Conservation (phyloP, 2,329 filamentous ascomycete genomes). For the Sporothrix phasma region DNA sequence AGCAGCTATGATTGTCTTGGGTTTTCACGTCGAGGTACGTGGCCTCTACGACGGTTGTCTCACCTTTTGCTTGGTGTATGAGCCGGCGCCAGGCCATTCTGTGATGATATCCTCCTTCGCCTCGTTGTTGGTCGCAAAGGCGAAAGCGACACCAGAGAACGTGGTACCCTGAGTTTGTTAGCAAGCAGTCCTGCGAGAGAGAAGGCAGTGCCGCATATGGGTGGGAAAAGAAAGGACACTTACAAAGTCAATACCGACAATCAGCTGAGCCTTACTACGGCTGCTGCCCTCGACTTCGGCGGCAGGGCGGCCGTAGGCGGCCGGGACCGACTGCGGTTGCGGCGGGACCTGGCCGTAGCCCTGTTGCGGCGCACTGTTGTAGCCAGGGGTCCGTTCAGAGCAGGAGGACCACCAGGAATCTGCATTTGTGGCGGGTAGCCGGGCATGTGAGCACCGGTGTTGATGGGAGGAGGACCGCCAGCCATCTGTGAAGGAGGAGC, state of each 20-base stretch:
- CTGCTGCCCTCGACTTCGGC: conserved; percentile 79
- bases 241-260: conserved; percentile 98
- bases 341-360: conserved; percentile 40
- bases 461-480: conserved; percentile 57
- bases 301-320: conserved; percentile 34
- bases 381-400: conserved; percentile 37
- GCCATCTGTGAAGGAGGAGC: conserved; percentile 52
- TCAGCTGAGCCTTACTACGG: conserved; percentile 89
- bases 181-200: not conserved
- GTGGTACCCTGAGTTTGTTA: conserved; percentile 64
- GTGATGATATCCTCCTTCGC: conserved; percentile 98
- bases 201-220: no score
- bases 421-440: conserved; percentile 51
- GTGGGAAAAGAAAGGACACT: conserved; percentile 31
- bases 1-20: not conserved
- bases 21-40: not conserved
- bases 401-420: conserved; percentile 34
- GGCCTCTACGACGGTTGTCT: conserved; percentile 13
- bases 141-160: conserved; percentile 94
- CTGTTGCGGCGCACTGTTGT: conserved; percentile 32
- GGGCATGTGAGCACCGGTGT: conserved; percentile 48
- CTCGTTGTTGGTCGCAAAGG: conserved; percentile 94
- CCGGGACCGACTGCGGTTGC: conserved; percentile 25
- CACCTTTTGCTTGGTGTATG: conserved; percentile 98
- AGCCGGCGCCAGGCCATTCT: conserved; percentile 96